phyloP scores from a whole-genome alignment of 2,329 filamentous ascomycete species.

The Diplodia mutila region DNA sequence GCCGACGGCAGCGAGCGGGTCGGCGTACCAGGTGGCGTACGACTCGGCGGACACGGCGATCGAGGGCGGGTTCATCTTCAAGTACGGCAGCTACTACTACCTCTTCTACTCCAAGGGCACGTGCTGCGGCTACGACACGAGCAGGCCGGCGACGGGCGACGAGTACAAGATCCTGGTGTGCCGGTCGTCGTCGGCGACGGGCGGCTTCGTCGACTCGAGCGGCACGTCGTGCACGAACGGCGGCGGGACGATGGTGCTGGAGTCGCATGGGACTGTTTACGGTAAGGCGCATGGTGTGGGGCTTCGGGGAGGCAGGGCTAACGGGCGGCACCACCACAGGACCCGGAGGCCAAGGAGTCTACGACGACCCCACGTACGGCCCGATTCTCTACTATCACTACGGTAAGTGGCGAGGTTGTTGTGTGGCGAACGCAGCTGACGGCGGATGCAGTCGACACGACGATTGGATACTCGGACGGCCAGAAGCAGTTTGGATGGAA shows the following conservation, averaged over 20 bases:
- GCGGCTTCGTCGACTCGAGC: slow-evolving; percentile 59
- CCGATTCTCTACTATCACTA: slow-evolving; percentile 68
- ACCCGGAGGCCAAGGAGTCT: slow-evolving; percentile 67
- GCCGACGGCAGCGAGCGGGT: slow-evolving; percentile 40
- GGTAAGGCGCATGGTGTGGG: slow-evolving; percentile 40
- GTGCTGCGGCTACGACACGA: slow-evolving; percentile 64
- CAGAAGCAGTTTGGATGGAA: slow-evolving; percentile 60
- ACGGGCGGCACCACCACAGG: background rate
- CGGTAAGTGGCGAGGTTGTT: slow-evolving; percentile 33
- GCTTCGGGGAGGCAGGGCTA: background rate
- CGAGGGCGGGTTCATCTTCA: slow-evolving; percentile 62
- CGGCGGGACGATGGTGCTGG: slow-evolving; percentile 65
- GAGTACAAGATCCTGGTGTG: slow-evolving; percentile 71
- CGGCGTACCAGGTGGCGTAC: slow-evolving; percentile 56
- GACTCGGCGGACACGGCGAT: slow-evolving; percentile 57
- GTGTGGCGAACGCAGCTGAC: background rate
- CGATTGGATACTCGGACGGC: slow-evolving; percentile 55
- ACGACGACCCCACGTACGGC: slow-evolving; percentile 54
- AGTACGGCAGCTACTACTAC: slow-evolving; percentile 63
- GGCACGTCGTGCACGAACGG: slow-evolving; percentile 58
- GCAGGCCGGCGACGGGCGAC: slow-evolving; percentile 56
- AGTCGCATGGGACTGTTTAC: slow-evolving; percentile 64
- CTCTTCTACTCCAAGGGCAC: slow-evolving; percentile 65
- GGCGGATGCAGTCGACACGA: slow-evolving; percentile 49
- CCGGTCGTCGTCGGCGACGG: slow-evolving; percentile 56